Evolutionary conservation across 176 grass and related monocot genomes (phyloP), one percentile per base, ranked within the genome.

Genomic region (Canna indica): DNA sequence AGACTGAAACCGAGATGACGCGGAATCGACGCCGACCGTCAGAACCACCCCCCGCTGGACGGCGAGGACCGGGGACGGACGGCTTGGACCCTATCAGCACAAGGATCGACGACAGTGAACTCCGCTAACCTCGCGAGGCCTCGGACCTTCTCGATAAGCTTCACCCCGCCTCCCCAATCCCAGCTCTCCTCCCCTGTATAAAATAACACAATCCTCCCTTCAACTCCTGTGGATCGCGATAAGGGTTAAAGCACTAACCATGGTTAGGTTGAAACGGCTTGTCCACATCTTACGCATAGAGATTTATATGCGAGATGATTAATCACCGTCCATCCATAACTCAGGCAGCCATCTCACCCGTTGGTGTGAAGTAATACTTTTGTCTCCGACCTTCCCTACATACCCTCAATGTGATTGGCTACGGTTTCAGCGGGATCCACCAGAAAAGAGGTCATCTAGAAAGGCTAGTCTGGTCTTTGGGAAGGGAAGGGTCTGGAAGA

Each of bases 31-130:
- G 15, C 32, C 60, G 30, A 32, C 30, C 62, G 32, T 38, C 63
- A 11, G 62, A 24, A 39, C 33, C 35, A 34, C 14, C 33, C 63
- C 18, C 31, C 33, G 63, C 34, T 1, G 34, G 6, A n/a, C 34
- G 63, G 33, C 9, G 20, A 66, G 63, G 63, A 66, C 34, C 63
- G 35, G 63, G 20, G 22, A 66, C 63, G 34, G 22, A 66, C 63
- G 63, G 63, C 34, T 38, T 10, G 33, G 34, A 38, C 6, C 7
- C 33, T 25, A 39, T n/a, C 22, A 66, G 22, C 2, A 20, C 8
- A 24, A n/a, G 7, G 63, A 39, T 4, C 63, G 34, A 38, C 22
- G 17, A 15, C 30, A 5, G 30, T 5, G 34, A 66, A 0, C 63
- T 34, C 30, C 33, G 24, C 56, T 1, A 3, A 11, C 17, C 20